These are phyloP conservation scores for Globisporangium parvum DNA, from an alignment of 352 stramenopile genomes.

Conservation along the genomic window DNA sequence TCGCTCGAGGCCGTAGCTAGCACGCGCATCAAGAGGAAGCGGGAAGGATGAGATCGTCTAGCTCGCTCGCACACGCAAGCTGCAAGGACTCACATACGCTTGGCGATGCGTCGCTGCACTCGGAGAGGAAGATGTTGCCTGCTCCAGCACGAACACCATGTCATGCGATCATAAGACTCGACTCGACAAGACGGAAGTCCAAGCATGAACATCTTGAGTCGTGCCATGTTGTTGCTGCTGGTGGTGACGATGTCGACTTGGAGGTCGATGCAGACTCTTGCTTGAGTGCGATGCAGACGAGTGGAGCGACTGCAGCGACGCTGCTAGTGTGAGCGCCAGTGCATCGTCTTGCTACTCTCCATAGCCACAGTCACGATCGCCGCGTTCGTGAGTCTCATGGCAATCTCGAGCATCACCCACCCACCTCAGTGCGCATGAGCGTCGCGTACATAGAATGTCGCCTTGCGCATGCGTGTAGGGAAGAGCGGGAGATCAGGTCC, in stretches of 20 bases:
- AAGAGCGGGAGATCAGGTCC: conserved; percentile 24
- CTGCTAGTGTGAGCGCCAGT: not conserved
- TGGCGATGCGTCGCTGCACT: not conserved
- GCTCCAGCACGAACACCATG: not conserved
- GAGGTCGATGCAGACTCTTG: conserved; percentile 1
- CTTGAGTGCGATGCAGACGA: conserved; percentile 3
- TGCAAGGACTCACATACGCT: not conserved
- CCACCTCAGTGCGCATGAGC: not conserved
- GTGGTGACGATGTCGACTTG: not conserved
- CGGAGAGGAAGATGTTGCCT: not conserved
- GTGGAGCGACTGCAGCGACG: conserved; percentile 11
- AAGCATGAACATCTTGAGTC: not conserved
- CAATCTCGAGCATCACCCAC: no score
- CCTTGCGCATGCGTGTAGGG: conserved; percentile 21
- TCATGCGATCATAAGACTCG: not conserved
- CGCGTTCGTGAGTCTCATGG: no score
- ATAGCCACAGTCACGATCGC: no score
- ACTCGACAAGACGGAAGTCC: not conserved
- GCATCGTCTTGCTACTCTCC: conserved; percentile 8
- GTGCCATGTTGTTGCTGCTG: conserved; percentile 2
- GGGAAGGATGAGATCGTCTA: no score
- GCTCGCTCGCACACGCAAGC: no score
- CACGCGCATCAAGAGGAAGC: no score
- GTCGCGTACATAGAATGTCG: conserved; percentile 24
- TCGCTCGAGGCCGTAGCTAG: no score